phyloP scores from a whole-genome alignment of 1,284 basidiomycete species.

The Naganishia albida region DNA sequence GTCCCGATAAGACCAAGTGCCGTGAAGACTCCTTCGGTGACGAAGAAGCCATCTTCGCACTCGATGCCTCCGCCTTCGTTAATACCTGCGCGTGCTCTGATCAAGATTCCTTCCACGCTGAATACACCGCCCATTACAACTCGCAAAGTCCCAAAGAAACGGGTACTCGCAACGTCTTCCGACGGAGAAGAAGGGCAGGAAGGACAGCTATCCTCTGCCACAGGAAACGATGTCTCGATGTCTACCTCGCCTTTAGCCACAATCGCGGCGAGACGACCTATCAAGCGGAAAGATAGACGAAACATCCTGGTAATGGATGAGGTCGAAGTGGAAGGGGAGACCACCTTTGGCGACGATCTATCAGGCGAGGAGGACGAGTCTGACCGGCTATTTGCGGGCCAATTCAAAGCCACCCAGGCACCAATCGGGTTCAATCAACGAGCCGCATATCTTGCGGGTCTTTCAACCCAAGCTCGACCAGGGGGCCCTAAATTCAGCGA shows the following conservation, averaged over 20 bases:
- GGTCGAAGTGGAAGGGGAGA: conserved; percentile 50
- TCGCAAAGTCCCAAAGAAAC: conserved; percentile 14
- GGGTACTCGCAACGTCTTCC: conserved; percentile 12
- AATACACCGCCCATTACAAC: conserved; percentile 7
- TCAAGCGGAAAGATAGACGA: not conserved
- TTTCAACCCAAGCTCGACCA: conserved; percentile 45
- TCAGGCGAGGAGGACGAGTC: conserved; percentile 51
- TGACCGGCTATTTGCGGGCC: conserved; percentile 53
- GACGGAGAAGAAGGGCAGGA: conserved; percentile 11
- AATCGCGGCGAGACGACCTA: not conserved
- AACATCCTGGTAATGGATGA: conserved; percentile 38
- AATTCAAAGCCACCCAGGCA: conserved; percentile 56
- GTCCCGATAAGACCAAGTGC: conserved; percentile 3
- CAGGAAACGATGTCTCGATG: not conserved
- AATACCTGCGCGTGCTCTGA: conserved; percentile 11
- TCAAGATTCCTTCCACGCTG: conserved; percentile 5
- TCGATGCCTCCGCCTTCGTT: conserved; percentile 24
- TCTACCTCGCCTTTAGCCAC: conserved; percentile 14
- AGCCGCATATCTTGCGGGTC: conserved; percentile 48
- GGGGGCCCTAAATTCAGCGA: conserved; percentile 44
- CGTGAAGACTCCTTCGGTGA: conserved; percentile 2
- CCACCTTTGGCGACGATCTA: conserved; percentile 37
- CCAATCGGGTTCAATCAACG: conserved; percentile 54
- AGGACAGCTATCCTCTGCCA: not conserved
- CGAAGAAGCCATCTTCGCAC: conserved; percentile 14